Evolutionary conservation across 805 yeast species (phyloP).

Genomic region (Cyberlindnera japonica): DNA sequence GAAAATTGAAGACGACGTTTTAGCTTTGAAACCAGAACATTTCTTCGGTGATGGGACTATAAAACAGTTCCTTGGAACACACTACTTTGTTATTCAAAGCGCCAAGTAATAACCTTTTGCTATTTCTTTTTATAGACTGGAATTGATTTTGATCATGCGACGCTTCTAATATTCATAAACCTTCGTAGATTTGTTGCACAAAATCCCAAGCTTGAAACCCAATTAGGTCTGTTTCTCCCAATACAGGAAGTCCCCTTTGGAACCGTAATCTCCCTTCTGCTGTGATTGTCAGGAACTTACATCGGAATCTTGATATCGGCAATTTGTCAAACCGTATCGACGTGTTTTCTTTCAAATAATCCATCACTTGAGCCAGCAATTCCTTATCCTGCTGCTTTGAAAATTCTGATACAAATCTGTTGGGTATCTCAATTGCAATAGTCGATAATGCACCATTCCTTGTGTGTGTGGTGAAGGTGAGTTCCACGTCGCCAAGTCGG

Average conservation of each 20-base stretch:
- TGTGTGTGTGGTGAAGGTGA: conserved; percentile 26
- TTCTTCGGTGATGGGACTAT: conserved; percentile 9
- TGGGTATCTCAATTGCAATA: conserved; percentile 28
- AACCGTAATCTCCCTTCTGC: conserved; percentile 24
- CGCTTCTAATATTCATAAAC: conserved; percentile 2
- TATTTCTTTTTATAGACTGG: no score
- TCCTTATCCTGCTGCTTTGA: conserved; percentile 4
- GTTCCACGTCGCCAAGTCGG: conserved; percentile 27
- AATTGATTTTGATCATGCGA: no score
- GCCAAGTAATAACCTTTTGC: no score
- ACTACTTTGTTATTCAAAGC: conserved; percentile 19
- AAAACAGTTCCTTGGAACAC: conserved; percentile 23
- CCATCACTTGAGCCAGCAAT: conserved; percentile 19
- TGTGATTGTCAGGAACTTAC: conserved; percentile 20
- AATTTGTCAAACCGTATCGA: conserved; percentile 29
- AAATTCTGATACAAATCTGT: conserved; percentile 25
- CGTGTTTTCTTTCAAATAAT: conserved; percentile 26
- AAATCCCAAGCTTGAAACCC: conserved; percentile 28
- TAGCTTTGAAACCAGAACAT: conserved; percentile 5
- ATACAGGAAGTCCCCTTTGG: conserved; percentile 20
- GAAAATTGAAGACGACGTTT: conserved; percentile 27
- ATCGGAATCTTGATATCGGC: conserved; percentile 16
- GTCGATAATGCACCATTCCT: conserved; percentile 20
- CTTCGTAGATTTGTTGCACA: conserved; percentile 15
- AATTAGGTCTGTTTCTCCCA: conserved; percentile 19